Evolutionary conservation across 768 basidiomycete genomes (phyloP).

Genomic region (Punctularia strigosozonata): DNA sequence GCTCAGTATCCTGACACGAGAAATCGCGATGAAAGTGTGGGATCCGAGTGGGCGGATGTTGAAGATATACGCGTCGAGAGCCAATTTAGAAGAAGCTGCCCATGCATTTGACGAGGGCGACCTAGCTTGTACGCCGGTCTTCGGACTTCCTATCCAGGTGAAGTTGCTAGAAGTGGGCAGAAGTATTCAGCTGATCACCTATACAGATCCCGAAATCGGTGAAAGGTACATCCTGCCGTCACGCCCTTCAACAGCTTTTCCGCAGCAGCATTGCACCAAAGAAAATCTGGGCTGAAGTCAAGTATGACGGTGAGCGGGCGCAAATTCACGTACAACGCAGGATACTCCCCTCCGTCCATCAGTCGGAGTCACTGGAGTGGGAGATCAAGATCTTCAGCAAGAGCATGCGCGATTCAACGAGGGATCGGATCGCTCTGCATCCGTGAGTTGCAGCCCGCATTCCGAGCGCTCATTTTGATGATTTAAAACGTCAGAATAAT

Average conservation of each 20-base stretch:
- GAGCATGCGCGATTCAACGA: slow-evolving; percentile 72
- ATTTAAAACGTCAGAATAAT: slow-evolving; percentile 43
- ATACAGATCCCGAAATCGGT: slow-evolving; percentile 69
- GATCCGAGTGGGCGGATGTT: slow-evolving; percentile 46
- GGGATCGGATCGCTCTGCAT: slow-evolving; percentile 62
- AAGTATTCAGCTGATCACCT: too few relatives aligned
- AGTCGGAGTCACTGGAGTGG: too few relatives aligned
- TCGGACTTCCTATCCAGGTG: slow-evolving; percentile 59
- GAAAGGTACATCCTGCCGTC: slow-evolving; percentile 53
- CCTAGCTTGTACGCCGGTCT: slow-evolving; percentile 22
- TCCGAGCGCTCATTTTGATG: neutral
- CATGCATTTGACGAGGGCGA: slow-evolving; percentile 26
- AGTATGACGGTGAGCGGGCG: slow-evolving; percentile 92
- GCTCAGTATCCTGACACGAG: slow-evolving; percentile 39
- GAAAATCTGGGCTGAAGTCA: slow-evolving; percentile 88
- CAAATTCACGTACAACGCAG: slow-evolving; percentile 70
- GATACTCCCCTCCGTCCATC: too few relatives aligned
- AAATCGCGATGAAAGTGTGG: slow-evolving; percentile 65
- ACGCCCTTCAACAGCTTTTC: slow-evolving; percentile 43
- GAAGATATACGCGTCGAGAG: slow-evolving; percentile 38
- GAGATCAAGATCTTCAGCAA: slow-evolving; percentile 80
- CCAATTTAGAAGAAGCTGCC: slow-evolving; percentile 48
- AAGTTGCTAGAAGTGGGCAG: too few relatives aligned
- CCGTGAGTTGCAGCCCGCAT: slow-evolving; percentile 13
- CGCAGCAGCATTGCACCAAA: slow-evolving; percentile 21